phyloP scores from a whole-genome alignment of 1,284 basidiomycete genomes.

The Tremellales sp. region DNA sequence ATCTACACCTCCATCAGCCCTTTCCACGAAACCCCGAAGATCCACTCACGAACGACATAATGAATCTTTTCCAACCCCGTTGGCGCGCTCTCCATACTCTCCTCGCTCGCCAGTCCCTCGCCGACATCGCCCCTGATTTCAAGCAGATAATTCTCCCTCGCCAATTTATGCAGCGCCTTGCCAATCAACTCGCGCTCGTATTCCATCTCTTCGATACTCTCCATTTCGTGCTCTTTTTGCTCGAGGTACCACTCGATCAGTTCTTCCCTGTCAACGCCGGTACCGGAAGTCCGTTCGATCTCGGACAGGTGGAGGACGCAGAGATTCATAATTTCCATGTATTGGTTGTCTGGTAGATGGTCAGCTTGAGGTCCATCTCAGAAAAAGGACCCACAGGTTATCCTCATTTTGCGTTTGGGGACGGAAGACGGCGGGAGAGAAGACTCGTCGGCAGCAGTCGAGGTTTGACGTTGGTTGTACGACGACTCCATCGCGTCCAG shows the following conservation, averaged over 20 bases:
- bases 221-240: conserved; percentile 74
- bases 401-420: conserved; percentile 74
- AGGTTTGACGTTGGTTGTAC: conserved; percentile 23
- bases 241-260: conserved; percentile 97
- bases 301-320: conserved; percentile 72
- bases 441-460: conserved; percentile 26
- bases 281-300: conserved; percentile 69
- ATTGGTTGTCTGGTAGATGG: conserved; percentile 65
- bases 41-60: conserved; percentile 45
- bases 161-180: conserved; percentile 83
- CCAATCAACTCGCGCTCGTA: conserved; percentile 84
- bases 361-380: not conserved
- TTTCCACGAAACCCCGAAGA: not conserved
- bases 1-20: conserved; percentile 18
- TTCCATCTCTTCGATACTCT: conserved; percentile 83
- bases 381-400: conserved; percentile 56
- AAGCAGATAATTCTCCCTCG: conserved; percentile 87
- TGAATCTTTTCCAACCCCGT: conserved; percentile 34
- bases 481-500: conserved; percentile 47
- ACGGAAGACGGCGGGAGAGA: conserved; percentile 31
- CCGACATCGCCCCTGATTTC: conserved; percentile 77
- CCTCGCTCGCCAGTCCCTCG: conserved; percentile 57
- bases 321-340: conserved; percentile 83
- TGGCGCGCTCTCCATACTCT: conserved; percentile 20
- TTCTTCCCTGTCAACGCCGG: conserved; percentile 80